Conservation (phyloP, 2,329 filamentous ascomycete genomes). For the Fulvia fulva region DNA sequence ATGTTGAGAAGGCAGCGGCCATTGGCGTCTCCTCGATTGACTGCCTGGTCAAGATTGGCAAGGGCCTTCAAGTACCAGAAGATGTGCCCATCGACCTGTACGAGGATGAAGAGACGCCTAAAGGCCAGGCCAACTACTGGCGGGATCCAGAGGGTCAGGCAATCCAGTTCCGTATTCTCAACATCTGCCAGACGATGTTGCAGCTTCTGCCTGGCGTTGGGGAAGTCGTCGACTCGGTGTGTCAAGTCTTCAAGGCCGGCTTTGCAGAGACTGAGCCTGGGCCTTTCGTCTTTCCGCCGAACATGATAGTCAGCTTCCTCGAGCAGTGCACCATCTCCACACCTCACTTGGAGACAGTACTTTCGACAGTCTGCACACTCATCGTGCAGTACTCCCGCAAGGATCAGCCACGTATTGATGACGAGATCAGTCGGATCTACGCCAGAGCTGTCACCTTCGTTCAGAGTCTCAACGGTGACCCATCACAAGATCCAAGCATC, state of each 20-base stretch:
- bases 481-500: conserved; percentile 65
- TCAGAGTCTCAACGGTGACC: conserved; percentile 55
- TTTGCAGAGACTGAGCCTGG: conserved; percentile 71
- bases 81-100: conserved; percentile 68
- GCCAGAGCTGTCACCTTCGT: conserved; percentile 62
- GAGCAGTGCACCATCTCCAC: conserved; percentile 54
- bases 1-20: conserved; percentile 41
- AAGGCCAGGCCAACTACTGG: conserved; percentile 45
- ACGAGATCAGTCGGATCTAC: conserved; percentile 52
- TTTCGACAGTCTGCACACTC: conserved; percentile 69
- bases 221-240: conserved; percentile 69
- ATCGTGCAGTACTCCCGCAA: conserved; percentile 42
- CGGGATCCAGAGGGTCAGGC: conserved; percentile 44
- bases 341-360: conserved; percentile 63
- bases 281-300: conserved; percentile 69
- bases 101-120: conserved; percentile 37
- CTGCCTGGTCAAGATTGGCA: conserved; percentile 67
- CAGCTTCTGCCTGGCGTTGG: conserved; percentile 55
- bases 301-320: conserved; percentile 61
- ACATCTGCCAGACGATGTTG: conserved; percentile 48
- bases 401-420: conserved; percentile 41
- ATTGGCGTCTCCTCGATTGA: conserved; percentile 55
- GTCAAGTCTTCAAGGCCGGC: conserved; percentile 66
- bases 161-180: conserved; percentile 50
- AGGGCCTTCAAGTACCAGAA: conserved; percentile 64